Conservation (phyloP, 306 rosid species). For the Ceratonia siliqua region DNA sequence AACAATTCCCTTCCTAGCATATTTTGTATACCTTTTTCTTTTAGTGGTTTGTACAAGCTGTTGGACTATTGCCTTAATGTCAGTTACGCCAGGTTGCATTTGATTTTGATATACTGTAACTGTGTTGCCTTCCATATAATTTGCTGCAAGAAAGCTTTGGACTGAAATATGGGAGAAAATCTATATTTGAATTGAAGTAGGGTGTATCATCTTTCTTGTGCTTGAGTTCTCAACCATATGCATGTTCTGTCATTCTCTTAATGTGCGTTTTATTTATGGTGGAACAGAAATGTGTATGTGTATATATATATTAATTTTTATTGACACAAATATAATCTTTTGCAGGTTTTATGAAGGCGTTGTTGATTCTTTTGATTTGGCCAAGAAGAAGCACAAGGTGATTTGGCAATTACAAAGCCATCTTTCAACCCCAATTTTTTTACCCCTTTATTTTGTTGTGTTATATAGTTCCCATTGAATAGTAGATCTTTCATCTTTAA, state of each 20-base stretch:
- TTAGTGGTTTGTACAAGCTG: neutral
- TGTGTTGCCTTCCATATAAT: neutral
- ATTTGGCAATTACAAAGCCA: conserved; percentile 32
- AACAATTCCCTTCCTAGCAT: conserved; percentile 6
- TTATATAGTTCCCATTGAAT: neutral
- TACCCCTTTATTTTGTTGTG: too few species aligned
- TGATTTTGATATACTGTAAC: conserved; percentile 3
- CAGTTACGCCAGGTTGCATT: conserved; percentile 9
- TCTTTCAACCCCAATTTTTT: neutral
- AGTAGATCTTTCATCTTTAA: neutral
- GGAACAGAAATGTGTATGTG: neutral
- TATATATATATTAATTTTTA: neutral
- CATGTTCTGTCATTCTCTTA: conserved; percentile 14
- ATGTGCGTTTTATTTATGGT: conserved; percentile 8
- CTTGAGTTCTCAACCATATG: neutral
- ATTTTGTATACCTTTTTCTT: conserved; percentile 1
- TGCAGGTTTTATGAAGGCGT: conserved; percentile 84
- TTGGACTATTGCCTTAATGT: neutral
- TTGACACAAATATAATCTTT: conserved; percentile 9
- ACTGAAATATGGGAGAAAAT: conserved; percentile 9
- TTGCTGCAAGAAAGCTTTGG: conserved; percentile 3
- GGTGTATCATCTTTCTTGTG: conserved; percentile 3
- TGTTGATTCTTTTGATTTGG: conserved; percentile 59
- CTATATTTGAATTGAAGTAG: conserved; percentile 19
- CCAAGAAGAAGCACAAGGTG: conserved; percentile 76